Percentiles rank a stretch among this genome's conserved stretches.
phyloP scores from a whole-genome alignment of 208 protist genomes.

The Lotmaria passim region DNA sequence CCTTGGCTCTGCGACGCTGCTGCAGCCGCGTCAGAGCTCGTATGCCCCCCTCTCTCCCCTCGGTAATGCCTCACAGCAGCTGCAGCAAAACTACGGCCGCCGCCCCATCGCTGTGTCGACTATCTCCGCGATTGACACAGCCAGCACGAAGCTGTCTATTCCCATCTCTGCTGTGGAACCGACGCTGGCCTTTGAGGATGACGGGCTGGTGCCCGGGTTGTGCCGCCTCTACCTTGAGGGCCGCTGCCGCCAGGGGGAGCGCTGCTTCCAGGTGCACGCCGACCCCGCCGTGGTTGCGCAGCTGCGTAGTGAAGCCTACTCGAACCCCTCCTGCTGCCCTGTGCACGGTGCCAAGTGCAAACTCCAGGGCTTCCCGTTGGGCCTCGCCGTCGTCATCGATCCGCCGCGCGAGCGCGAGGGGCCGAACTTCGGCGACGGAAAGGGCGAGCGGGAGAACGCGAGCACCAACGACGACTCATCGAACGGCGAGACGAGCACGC shows the following conservation, averaged over 20 bases:
- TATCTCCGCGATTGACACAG: slow-evolving; percentile 81
- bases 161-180: slow-evolving; percentile 68
- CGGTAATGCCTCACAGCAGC: too few relatives aligned
- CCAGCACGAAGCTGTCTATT: slow-evolving; percentile 82
- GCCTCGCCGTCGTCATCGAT: slow-evolving; percentile 71
- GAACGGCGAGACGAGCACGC: slow-evolving; percentile 23
- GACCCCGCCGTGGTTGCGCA: slow-evolving; percentile 56
- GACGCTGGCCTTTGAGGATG: slow-evolving; percentile 76
- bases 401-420: slow-evolving; percentile 24
- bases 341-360: slow-evolving; percentile 77
- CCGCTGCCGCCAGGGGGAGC: slow-evolving; percentile 67
- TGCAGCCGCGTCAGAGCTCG: slow-evolving; percentile 23
- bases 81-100: not conserved
- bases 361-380: slow-evolving; percentile 68
- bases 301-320: slow-evolving; percentile 63
- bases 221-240: slow-evolving; percentile 84
- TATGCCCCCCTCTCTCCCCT: slow-evolving; percentile 1
- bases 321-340: slow-evolving; percentile 76
- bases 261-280: slow-evolving; percentile 87
- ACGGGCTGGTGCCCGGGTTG: slow-evolving; percentile 79
- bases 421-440: slow-evolving; percentile 1
- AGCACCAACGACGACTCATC: slow-evolving; percentile 23
- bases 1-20: slow-evolving; percentile 23
- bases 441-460: slow-evolving; percentile 22
- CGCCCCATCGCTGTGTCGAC: slow-evolving; percentile 8